phyloP scores from a whole-genome alignment of 169 alveolate genomes.

The Plasmodium gonderi region DNA sequence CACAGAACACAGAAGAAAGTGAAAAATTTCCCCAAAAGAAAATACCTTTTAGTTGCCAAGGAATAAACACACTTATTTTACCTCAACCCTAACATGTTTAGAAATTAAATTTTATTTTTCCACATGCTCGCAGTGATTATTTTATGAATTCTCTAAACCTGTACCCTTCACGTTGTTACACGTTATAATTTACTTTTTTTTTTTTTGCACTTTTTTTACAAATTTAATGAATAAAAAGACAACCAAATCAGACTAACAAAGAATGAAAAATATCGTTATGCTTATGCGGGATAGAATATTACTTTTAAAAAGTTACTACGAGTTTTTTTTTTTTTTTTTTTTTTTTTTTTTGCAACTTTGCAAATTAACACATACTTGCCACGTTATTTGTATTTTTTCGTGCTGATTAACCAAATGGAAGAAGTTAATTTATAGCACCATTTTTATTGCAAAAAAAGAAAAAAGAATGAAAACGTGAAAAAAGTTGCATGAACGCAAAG shows the following conservation, averaged over 20 bases:
- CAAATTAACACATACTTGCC: too few species aligned
- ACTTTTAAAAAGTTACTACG: background rate
- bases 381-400: too few species aligned
- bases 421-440: too few species aligned
- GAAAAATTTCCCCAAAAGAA: conserved; percentile 46
- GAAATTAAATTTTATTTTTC: background rate
- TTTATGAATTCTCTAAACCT: background rate
- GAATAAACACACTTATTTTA: background rate
- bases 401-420: too few species aligned
- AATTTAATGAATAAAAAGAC: background rate
- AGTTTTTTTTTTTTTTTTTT: background rate
- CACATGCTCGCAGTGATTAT: background rate
- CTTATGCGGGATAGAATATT: background rate
- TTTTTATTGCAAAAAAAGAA: too few species aligned
- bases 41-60: conserved; percentile 37
- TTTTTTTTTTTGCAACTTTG: too few species aligned
- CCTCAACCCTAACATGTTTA: background rate
- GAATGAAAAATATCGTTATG: background rate
- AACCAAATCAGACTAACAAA: background rate
- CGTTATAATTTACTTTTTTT: background rate
- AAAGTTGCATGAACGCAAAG: too few species aligned
- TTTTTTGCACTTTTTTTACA: background rate
- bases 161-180: background rate
- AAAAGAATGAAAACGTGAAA: too few species aligned
- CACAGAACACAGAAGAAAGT: conserved; percentile 18